Conservation (phyloP, 352 stramenopile genomes). For the Globisporangium middletonii region DNA sequence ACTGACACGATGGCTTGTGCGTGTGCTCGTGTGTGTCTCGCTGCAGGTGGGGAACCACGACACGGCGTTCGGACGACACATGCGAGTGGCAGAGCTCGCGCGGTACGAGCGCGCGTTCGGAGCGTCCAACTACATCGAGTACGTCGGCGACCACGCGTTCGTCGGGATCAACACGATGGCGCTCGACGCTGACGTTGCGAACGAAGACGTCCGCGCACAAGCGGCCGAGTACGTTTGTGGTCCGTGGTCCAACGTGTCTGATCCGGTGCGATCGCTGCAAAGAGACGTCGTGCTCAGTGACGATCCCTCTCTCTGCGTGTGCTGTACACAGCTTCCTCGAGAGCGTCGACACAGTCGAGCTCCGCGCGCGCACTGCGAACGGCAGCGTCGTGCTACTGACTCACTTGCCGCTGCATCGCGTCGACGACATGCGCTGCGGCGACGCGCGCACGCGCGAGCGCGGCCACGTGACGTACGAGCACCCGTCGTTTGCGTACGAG, state of each 20-base stretch:
- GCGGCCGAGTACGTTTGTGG: constrained; percentile 30
- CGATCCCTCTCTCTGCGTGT: neutral
- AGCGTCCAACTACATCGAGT: constrained; percentile 39
- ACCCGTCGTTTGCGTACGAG: constrained; percentile 57
- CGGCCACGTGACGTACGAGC: constrained; percentile 79
- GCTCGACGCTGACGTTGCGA: constrained; percentile 49
- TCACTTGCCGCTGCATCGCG: constrained; percentile 53
- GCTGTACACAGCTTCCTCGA: constrained; percentile 34
- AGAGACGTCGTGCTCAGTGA: neutral
- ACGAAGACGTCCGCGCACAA: constrained; percentile 40
- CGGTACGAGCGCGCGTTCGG: constrained; percentile 63
- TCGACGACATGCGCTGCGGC: constrained; percentile 54
- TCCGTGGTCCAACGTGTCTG: too few species aligned
- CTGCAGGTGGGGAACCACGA: constrained; percentile 71
- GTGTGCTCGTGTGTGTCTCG: neutral
- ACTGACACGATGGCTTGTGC: neutral
- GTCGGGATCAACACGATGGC: constrained; percentile 78
- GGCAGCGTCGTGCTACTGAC: constrained; percentile 48
- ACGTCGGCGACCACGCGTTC: constrained; percentile 46
- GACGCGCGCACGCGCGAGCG: constrained; percentile 32
- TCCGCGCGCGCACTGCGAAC: constrained; percentile 13
- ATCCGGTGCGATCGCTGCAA: too few species aligned
- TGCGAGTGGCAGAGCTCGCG: constrained; percentile 30
- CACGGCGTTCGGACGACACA: constrained; percentile 50
- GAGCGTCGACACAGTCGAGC: constrained; percentile 24